Percentiles rank a stretch among this genome's conserved stretches.
phyloP scores from a whole-genome alignment of 371 early-diverging fungal genomes.

The Apophysomyces elegans region DNA sequence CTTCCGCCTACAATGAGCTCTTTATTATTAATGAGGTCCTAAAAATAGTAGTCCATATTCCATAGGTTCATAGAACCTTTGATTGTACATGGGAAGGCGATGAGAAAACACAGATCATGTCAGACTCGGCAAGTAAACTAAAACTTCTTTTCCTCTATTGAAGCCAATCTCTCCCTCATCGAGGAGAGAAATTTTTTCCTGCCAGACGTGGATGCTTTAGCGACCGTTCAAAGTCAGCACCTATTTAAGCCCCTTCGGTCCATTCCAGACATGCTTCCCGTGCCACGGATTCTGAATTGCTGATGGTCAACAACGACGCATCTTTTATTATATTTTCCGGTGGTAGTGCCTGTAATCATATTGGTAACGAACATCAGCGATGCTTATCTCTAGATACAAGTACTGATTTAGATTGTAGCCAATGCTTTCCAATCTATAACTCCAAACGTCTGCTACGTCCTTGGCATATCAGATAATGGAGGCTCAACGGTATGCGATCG shows the following conservation, averaged over 20 bases:
- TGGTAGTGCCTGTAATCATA: slow-evolving; percentile 72
- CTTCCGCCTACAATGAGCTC: too few relatives aligned
- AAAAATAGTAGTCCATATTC: too few relatives aligned
- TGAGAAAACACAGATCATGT: too few relatives aligned
- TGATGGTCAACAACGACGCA: slow-evolving; percentile 1
- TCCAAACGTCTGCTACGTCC: slow-evolving; percentile 65
- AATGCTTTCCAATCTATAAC: slow-evolving; percentile 57
- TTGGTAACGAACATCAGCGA: slow-evolving; percentile 26
- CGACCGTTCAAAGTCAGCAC: neutral
- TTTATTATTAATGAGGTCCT: too few relatives aligned
- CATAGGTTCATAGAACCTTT: too few relatives aligned
- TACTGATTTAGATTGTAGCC: slow-evolving; percentile 22
- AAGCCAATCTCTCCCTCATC: too few relatives aligned
- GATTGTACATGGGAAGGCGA: too few relatives aligned
- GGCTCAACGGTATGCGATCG: slow-evolving; percentile 53
- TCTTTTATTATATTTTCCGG: slow-evolving; percentile 70
- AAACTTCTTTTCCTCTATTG: too few relatives aligned
- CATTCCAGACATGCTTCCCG: neutral
- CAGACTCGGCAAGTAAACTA: too few relatives aligned
- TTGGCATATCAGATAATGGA: slow-evolving; percentile 80
- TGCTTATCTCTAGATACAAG: neutral
- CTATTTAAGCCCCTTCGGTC: neutral
- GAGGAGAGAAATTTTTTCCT: too few relatives aligned
- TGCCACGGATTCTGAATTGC: neutral
- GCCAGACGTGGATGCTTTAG: neutral